Conservation (phyloP, 129 eudicot genomes). For the Calendula officinalis region DNA sequence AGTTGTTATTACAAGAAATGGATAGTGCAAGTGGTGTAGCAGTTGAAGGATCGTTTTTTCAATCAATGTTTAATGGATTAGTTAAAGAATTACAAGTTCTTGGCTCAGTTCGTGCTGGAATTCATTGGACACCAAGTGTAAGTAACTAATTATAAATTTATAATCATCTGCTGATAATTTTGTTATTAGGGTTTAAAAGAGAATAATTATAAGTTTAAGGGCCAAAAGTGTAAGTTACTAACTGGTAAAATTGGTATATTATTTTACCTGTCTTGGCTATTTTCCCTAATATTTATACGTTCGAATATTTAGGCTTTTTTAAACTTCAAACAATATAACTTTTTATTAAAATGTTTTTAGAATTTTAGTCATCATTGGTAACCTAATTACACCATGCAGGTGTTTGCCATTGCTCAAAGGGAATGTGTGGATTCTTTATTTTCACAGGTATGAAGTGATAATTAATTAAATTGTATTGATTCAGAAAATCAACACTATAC, state of each 20-base stretch:
- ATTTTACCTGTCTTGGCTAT: background rate
- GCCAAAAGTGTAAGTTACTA: too few relatives aligned
- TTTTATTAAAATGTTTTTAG: background rate
- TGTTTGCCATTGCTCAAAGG: slow-evolving; percentile 91
- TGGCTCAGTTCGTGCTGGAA: slow-evolving; percentile 99
- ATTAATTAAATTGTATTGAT: slow-evolving; percentile 3
- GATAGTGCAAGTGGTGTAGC: slow-evolving; percentile 91
- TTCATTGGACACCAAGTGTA: slow-evolving; percentile 98
- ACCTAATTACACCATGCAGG: slow-evolving; percentile 48
- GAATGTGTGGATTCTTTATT: slow-evolving; percentile 90
- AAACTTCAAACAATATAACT: background rate
- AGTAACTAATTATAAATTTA: slow-evolving; percentile 20
- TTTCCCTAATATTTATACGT: background rate
- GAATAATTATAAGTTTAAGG: too few relatives aligned
- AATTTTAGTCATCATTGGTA: background rate
- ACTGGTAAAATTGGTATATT: too few relatives aligned
- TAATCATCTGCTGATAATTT: too few relatives aligned
- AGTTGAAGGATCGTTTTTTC: slow-evolving; percentile 86
- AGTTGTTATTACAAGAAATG: slow-evolving; percentile 76
- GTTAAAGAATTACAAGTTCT: slow-evolving; percentile 88
- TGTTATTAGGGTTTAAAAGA: too few relatives aligned
- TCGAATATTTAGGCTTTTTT: background rate
- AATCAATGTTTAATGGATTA: slow-evolving; percentile 87
- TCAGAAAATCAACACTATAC: background rate
- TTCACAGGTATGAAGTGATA: slow-evolving; percentile 65